Percentiles rank a stretch among this genome's conserved stretches.
Evolutionary conservation across 495 filamentous ascomycete genomes (phyloP).

Genomic region (Daldinia grandis): DNA sequence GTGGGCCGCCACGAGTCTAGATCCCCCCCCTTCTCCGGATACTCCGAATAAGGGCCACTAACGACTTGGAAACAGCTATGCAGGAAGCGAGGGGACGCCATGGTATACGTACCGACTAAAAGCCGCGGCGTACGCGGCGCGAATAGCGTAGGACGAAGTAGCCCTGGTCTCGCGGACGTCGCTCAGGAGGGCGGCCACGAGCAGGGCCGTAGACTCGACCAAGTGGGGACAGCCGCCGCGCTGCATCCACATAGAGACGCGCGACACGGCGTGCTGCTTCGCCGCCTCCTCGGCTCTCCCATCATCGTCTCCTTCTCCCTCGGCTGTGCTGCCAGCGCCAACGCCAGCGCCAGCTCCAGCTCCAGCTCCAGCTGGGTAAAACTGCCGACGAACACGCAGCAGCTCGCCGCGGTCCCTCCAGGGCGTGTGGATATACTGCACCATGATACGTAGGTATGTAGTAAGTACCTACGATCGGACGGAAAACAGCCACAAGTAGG

Average conservation of each 20-base stretch:
- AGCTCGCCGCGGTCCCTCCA: slow-evolving; percentile 76
- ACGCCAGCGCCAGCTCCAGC: not conserved
- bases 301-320: slow-evolving; percentile 5
- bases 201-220: slow-evolving; percentile 80
- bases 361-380: slow-evolving; percentile 65
- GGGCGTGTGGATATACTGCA: slow-evolving; percentile 79
- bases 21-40: not conserved
- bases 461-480: not conserved
- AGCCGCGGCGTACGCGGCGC: slow-evolving; percentile 58
- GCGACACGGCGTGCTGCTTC: slow-evolving; percentile 54
- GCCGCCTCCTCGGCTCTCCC: slow-evolving; percentile 14
- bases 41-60: slow-evolving; percentile 2
- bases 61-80: not conserved
- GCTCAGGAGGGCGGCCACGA: slow-evolving; percentile 76
- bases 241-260: slow-evolving; percentile 65
- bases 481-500: not conserved
- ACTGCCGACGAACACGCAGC: slow-evolving; percentile 68
- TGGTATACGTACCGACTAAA: slow-evolving; percentile 59
- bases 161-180: slow-evolving; percentile 63
- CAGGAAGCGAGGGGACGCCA: slow-evolving; percentile 6
- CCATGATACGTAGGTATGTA: slow-evolving; percentile 57
- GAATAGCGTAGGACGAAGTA: slow-evolving; percentile 50
- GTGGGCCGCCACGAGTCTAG: slow-evolving; percentile 7
- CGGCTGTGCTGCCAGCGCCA: slow-evolving; percentile 7
- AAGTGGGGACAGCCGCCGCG: slow-evolving; percentile 82